These are phyloP conservation scores for Mycena kentingensis DNA, from an alignment of 768 basidiomycete species.

Conservation along the genomic window DNA sequence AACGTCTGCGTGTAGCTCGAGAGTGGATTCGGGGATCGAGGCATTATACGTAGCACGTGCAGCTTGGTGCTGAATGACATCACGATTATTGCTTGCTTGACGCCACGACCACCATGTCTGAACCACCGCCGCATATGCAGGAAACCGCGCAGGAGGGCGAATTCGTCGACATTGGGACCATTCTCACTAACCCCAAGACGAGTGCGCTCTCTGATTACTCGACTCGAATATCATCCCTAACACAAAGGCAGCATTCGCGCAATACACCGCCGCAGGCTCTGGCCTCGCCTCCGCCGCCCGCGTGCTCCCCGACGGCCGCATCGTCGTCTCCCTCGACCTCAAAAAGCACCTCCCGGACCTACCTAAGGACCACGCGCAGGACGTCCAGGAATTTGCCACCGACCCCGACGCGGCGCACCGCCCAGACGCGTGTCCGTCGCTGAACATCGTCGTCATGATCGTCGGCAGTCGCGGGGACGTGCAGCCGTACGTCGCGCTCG, in stretches of 20 bases:
- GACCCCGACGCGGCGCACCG: slow-evolving; percentile 38
- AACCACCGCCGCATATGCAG: slow-evolving; percentile 27
- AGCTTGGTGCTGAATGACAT: background rate
- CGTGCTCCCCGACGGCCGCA: slow-evolving; percentile 47
- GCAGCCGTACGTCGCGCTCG: slow-evolving; percentile 65
- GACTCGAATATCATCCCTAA: background rate
- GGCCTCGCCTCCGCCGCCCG: slow-evolving; percentile 46
- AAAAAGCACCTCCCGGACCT: slow-evolving; percentile 53
- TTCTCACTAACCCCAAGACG: slow-evolving; percentile 25
- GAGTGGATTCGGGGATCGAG: background rate
- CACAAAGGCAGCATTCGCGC: slow-evolving; percentile 34
- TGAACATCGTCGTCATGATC: slow-evolving; percentile 68
- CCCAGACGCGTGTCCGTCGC: slow-evolving; percentile 32
- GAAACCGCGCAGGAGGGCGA: slow-evolving; percentile 17
- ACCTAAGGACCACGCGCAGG: slow-evolving; percentile 44
- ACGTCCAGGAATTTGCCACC: slow-evolving; percentile 53
- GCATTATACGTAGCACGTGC: background rate
- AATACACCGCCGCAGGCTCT: slow-evolving; percentile 41
- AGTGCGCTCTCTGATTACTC: slow-evolving; percentile 8
- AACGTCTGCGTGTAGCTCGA: background rate
- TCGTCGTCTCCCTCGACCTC: slow-evolving; percentile 49
- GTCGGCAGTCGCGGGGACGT: slow-evolving; percentile 70
- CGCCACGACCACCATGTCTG: slow-evolving; percentile 5
- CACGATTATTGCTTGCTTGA: background rate
- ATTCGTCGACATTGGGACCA: slow-evolving; percentile 26